Base-by-base conservation (phyloP, 1,284 basidiomycete genomes). In the Apiotrichum porosum region DNA sequence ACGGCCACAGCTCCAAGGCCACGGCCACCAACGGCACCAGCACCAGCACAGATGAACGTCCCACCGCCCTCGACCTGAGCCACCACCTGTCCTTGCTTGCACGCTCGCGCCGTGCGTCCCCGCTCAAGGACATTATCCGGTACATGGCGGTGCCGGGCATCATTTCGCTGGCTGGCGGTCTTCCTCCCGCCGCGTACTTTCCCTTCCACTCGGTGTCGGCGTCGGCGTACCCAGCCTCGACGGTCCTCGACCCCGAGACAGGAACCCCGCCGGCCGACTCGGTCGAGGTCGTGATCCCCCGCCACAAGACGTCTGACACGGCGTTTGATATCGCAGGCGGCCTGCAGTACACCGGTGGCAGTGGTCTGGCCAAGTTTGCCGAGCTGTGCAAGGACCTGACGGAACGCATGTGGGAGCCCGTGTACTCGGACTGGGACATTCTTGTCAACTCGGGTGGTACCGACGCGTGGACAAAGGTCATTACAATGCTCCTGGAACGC, bases 381-480 rank as follows among this genome's bases (percentile, higher is more conserved):
- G 49, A 47, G 15, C 60, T 61, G 42, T 45, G 52, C 41, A 66
- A 76, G 42, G 78, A 81, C 22, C 82, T 86, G 56, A 77, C 79
- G 0, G 63, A 52, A 19, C 77, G 75, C 42, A 78, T 87, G 1
- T 84, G 79, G 68, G 73, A 77, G 44, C 86, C 86, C 0, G 83
- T 73, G 0, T 86, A 84, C 63, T 57, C 67, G 14, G 79, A 87
- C 65, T 85, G 76, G 62, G 70, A 76, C 4, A 78, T 77, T 1
- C 64, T 86, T 15, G 30, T 83, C 6, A 79, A 84, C 58, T 77
- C 77, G n/a, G 86, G 86, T 14, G 85, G 85, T 54, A 89, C 86
- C 0, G 86, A 87, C 61, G 86, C 80, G 31, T 80, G 62, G 57
- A 69, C 46, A 49, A 67, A 68, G 46, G 49, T 66, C 39, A 43